Base-by-base conservation (phyloP, 1,139 yeast genomes). In the Pichia sp. region DNA sequence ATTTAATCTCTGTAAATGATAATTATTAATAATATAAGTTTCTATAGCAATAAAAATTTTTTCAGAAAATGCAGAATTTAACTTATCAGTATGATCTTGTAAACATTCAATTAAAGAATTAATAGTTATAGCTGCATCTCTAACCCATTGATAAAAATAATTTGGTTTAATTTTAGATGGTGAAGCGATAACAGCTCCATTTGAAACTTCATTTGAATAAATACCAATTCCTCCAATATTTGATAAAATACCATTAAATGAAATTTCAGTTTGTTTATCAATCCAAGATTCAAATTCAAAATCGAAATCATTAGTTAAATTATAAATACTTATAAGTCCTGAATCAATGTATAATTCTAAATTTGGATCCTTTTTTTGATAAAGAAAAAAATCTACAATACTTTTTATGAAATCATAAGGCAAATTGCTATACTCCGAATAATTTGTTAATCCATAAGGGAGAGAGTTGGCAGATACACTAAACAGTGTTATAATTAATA, bases 71-170 rank as follows among this genome's bases (percentile, higher is more conserved):
- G 67, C 54, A 16, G 64, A 61, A 26, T 61, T 58, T 46, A 66
- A 62, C 3, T 39, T 29, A 23, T 30, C 8, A 3, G 25, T 8
- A n/a, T 55, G 51, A 48, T 76, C 81, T 37, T 70, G 69, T 49
- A 81, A 66, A 50, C 69, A 68, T 46, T 76, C 73, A 25, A 82
- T 70, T 43, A 90, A 67, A 0, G 94, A 73, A 49, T 79, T 76
- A 42, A 87, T 74, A 1, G 95, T 82, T 41, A 90, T 75, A 0
- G 97, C 96, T 30, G 90, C 80, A 60, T 90, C 98, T 56, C 98
- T 73, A 3, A 79, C 74, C 98, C 98, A 90, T 57, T 86, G 95
- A 59, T 76, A 90, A 56, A 76, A 89, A 61, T 90, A 90, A 63
- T 90, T 74, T 0, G 97, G 97, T 24, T 69, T 52, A 0, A 44